Conservation (phyloP, 2,329 filamentous ascomycete species). For the Fusarium virguliforme region DNA sequence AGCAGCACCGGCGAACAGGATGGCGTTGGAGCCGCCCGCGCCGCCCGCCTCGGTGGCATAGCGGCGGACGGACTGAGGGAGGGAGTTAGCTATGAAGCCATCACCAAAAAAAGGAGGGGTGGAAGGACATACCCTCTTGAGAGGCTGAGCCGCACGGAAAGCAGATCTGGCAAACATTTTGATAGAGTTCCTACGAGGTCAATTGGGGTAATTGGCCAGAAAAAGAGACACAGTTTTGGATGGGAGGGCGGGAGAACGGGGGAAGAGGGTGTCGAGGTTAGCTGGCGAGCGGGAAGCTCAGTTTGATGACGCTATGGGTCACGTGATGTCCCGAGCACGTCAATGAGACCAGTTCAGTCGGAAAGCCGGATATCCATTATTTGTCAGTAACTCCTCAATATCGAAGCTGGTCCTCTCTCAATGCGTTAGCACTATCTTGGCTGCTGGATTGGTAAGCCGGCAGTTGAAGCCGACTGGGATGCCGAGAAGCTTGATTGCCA, state of each 20-base stretch:
- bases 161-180: conserved; percentile 78
- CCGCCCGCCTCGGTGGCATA: conserved; percentile 78
- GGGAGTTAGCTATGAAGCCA: conserved; percentile 52
- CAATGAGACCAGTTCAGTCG: background rate
- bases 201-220: conserved; percentile 49
- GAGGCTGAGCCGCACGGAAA: conserved; percentile 75
- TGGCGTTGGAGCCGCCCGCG: conserved; percentile 71
- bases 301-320: conserved; percentile 43
- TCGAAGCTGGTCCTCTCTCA: background rate
- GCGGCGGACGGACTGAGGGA: conserved; percentile 64
- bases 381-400: background rate
- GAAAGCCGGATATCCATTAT: conserved; percentile 17
- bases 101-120: conserved; percentile 22
- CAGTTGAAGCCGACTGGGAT: background rate
- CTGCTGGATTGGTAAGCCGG: conserved; percentile 22
- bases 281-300: conserved; percentile 25
- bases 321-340: conserved; percentile 41
- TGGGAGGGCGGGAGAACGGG: conserved; percentile 26
- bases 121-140: conserved; percentile 71
- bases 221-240: conserved; percentile 23
- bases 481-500: conserved; percentile 13
- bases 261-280: conserved; percentile 28
- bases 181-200: conserved; percentile 35
- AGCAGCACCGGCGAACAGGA: conserved; percentile 74
- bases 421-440: background rate